A percentile compares a stretch with the other conserved stretches of the same genome.
Conservation (phyloP, 805 yeast genomes). For the Candida sonorensis region DNA sequence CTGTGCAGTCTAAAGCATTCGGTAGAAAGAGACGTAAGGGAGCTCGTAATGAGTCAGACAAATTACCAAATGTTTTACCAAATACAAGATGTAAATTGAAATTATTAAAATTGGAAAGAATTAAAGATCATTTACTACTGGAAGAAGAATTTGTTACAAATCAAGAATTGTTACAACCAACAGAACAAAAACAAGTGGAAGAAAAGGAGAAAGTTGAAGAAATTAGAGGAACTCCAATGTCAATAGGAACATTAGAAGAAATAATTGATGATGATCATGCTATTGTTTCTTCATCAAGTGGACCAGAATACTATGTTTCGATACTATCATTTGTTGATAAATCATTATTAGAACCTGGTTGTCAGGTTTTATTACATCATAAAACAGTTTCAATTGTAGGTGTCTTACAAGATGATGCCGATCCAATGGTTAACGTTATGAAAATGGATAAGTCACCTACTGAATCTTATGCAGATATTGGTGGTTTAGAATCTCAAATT, state of each 20-base stretch:
- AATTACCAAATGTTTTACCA: constrained; percentile 80
- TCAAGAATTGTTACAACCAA: constrained; percentile 91
- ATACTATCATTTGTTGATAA: constrained; percentile 95
- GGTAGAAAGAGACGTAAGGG: constrained; percentile 94
- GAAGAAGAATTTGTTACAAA: constrained; percentile 96
- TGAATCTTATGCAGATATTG: constrained; percentile 94
- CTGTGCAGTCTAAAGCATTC: constrained; percentile 80
- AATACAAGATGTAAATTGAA: constrained; percentile 91
- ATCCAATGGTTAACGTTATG: constrained; percentile 97
- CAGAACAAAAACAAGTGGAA: constrained; percentile 94
- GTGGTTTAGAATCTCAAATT: constrained; percentile 92
- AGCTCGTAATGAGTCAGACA: constrained; percentile 59
- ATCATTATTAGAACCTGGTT: constrained; percentile 92
- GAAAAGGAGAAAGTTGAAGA: constrained; percentile 94
- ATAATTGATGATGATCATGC: constrained; percentile 98
- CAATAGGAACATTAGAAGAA: constrained; percentile 94
- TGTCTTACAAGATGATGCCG: constrained; percentile 95
- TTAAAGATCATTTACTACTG: constrained; percentile 88
- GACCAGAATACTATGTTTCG: constrained; percentile 95
- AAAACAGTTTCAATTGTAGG: constrained; percentile 96
- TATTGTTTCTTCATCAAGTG: constrained; percentile 90
- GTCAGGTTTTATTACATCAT: constrained; percentile 91
- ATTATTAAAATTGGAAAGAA: constrained; percentile 86
- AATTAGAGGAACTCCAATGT: constrained; percentile 92
- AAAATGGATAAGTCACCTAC: constrained; percentile 96